Percentiles rank a stretch among this genome's conserved stretches.
phyloP scores from a whole-genome alignment of 1,284 basidiomycete genomes.

The Cronartium ribicola region DNA sequence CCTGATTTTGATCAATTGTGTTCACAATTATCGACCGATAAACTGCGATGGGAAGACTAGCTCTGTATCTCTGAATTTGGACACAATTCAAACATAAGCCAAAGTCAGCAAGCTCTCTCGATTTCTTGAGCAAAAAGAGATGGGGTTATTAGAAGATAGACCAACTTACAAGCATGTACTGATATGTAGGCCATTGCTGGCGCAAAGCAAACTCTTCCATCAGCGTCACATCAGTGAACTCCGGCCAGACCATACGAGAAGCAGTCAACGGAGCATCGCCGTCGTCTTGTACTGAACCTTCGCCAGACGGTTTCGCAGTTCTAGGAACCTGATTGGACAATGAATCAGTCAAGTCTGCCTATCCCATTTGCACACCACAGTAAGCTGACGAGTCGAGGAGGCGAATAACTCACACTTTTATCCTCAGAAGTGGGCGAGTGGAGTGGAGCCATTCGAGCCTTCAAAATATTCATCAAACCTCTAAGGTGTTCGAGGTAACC shows the following conservation, averaged over 20 bases:
- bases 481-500: constrained; percentile 59
- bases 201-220: constrained; percentile 60
- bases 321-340: neutral
- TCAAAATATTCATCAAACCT: constrained; percentile 54
- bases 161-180: constrained; percentile 75
- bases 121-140: neutral
- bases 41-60: constrained; percentile 77
- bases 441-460: constrained; percentile 10
- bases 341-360: neutral
- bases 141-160: neutral
- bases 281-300: neutral
- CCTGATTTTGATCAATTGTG: constrained; percentile 70
- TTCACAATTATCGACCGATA: constrained; percentile 73
- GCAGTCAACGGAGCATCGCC: too few species aligned
- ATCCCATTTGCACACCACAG: too few species aligned
- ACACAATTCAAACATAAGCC: constrained; percentile 44
- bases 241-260: neutral
- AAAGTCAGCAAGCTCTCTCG: neutral
- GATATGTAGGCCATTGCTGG: constrained; percentile 65
- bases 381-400: too few species aligned
- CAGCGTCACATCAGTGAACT: neutral
- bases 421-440: neutral
- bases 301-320: neutral
- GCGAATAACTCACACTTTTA: neutral
- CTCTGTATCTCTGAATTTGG: constrained; percentile 62